Percentiles rank a stretch among this genome's conserved stretches.
Conservation (phyloP, 2,329 filamentous ascomycete species). For the Neofusicoccum ribis region DNA sequence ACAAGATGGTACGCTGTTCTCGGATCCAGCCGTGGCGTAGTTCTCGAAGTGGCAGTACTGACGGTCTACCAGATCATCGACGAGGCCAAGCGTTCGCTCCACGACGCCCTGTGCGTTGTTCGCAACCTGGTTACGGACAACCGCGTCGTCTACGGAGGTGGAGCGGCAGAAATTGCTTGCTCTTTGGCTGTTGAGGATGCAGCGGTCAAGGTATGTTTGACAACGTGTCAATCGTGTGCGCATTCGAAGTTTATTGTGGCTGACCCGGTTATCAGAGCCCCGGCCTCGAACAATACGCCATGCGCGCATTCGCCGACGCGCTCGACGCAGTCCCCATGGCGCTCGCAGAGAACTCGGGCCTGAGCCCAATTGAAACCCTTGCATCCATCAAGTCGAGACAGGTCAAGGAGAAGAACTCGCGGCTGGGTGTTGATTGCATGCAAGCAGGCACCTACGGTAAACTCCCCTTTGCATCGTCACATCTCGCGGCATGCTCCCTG, state of each 20-base stretch:
- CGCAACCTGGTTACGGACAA: slow-evolving; percentile 95
- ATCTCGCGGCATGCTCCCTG: slow-evolving; percentile 2
- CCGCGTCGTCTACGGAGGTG: slow-evolving; percentile 95
- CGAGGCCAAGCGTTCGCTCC: slow-evolving; percentile 94
- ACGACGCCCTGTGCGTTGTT: slow-evolving; percentile 96
- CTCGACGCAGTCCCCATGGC: slow-evolving; percentile 94
- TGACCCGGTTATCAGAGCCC: slow-evolving; percentile 61
- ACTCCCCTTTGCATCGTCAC: slow-evolving; percentile 29
- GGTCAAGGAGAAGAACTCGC: slow-evolving; percentile 77
- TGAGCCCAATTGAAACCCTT: slow-evolving; percentile 93
- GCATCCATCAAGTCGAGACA: slow-evolving; percentile 96
- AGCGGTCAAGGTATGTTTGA: slow-evolving; percentile 66
- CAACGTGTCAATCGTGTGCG: slow-evolving; percentile 5
- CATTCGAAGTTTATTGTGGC: neutral
- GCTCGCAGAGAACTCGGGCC: slow-evolving; percentile 92
- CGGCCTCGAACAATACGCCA: slow-evolving; percentile 97
- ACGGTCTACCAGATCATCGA: slow-evolving; percentile 76
- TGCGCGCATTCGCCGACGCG: slow-evolving; percentile 96
- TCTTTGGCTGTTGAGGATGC: slow-evolving; percentile 94
- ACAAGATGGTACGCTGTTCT: slow-evolving; percentile 81
- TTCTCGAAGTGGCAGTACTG: neutral
- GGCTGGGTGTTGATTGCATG: slow-evolving; percentile 97
- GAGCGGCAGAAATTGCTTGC: slow-evolving; percentile 95
- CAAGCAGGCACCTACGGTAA: slow-evolving; percentile 81
- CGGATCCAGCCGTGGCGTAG: neutral